Conservation (phyloP, 176 grass and related monocot species). For the Zoysia japonica region DNA sequence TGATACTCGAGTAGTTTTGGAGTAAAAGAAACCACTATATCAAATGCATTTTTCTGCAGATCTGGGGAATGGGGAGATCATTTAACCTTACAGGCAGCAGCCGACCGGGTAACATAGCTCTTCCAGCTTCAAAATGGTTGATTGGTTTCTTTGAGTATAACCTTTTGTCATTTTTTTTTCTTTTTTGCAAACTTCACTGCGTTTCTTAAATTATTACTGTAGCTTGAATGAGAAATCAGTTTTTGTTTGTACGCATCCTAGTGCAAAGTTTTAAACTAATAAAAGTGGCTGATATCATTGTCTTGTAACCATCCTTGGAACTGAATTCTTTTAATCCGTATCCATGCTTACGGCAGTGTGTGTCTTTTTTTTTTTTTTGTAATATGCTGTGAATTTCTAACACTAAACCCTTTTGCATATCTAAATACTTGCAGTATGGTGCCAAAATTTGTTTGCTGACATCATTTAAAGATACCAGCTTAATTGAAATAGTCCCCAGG, state of each 20-base stretch:
- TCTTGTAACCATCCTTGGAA: background rate
- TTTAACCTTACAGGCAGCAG: conserved; percentile 86
- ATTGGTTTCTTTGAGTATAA: conserved; percentile 33
- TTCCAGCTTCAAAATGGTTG: conserved; percentile 22
- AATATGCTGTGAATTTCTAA: conserved; percentile 3
- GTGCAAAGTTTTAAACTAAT: conserved; percentile 5
- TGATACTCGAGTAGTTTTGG: background rate
- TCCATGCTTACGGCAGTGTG: background rate
- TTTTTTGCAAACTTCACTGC: conserved; percentile 5
- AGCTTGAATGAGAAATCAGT: background rate
- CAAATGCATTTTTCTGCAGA: conserved; percentile 42
- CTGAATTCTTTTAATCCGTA: background rate
- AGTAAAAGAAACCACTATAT: background rate
- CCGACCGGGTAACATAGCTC: conserved; percentile 70
- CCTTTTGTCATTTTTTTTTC: conserved; percentile 21
- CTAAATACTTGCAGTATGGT: conserved; percentile 60
- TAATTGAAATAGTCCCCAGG: conserved; percentile 92
- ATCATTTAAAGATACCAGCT: conserved; percentile 86
- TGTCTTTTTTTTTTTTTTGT: background rate
- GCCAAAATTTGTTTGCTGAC: conserved; percentile 96
- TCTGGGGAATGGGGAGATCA: conserved; percentile 97
- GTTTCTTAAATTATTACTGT: background rate
- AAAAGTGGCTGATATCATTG: background rate
- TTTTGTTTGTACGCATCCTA: background rate
- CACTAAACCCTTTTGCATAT: background rate